phyloP scores from a whole-genome alignment of 257 asterid species.

The Cynanchum wilfordii region DNA sequence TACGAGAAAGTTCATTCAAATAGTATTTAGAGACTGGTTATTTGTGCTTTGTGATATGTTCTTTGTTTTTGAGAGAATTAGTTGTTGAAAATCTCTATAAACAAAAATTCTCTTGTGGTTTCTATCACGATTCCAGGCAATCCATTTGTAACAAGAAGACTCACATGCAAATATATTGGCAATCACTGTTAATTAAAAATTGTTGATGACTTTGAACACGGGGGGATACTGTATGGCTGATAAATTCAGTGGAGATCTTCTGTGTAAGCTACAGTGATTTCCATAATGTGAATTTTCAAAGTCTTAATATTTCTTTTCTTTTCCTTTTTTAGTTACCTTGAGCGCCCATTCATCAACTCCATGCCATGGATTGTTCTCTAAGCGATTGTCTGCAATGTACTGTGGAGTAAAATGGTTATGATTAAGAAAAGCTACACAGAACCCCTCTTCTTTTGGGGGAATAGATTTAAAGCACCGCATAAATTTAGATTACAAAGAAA shows the following conservation, averaged over 20 bases:
- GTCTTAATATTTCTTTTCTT: neutral
- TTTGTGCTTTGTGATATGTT: neutral
- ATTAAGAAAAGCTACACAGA: neutral
- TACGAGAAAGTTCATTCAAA: neutral
- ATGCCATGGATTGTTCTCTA: constrained; percentile 84
- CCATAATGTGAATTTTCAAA: neutral
- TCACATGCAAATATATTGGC: neutral
- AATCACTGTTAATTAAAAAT: no score
- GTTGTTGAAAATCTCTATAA: neutral
- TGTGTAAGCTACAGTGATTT: neutral
- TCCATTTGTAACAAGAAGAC: neutral
- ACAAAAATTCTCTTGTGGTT: neutral
- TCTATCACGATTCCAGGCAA: neutral
- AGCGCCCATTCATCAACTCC: constrained; percentile 76
- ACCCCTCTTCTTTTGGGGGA: neutral
- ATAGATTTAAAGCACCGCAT: neutral
- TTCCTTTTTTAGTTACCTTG: constrained; percentile 45
- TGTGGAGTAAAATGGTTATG: constrained; percentile 28
- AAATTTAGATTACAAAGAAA: neutral
- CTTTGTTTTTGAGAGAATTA: neutral
- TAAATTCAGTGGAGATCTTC: constrained; percentile 1
- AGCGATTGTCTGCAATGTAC: constrained; percentile 76
- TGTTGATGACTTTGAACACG: neutral
- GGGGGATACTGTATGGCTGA: neutral
- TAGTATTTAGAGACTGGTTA: neutral